Conservation (phyloP, 306 rosid genomes). For the Vicia sativa region DNA sequence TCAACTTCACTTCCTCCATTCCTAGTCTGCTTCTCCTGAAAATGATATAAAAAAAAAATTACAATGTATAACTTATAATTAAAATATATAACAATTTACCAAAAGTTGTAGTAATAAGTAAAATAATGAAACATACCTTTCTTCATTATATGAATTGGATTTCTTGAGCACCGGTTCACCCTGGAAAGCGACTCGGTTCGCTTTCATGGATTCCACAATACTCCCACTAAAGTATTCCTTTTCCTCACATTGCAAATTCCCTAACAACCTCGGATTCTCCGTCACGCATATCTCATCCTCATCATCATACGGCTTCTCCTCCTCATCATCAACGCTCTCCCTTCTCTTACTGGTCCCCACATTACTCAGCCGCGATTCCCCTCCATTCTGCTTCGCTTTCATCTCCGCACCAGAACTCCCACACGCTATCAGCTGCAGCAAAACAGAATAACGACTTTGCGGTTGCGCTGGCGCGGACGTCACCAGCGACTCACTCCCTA, state of each 20-base stretch:
- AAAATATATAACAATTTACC: background rate
- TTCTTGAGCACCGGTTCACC: slow-evolving; percentile 52
- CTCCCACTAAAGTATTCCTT: slow-evolving; percentile 92
- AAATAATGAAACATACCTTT: slow-evolving; percentile 51
- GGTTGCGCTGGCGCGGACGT: slow-evolving; percentile 11
- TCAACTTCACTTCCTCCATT: slow-evolving; percentile 41
- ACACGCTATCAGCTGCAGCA: slow-evolving; percentile 80
- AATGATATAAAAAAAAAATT: background rate
- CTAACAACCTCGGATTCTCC: slow-evolving; percentile 78
- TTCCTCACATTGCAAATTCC: slow-evolving; percentile 72
- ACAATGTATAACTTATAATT: background rate
- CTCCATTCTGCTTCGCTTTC: slow-evolving; percentile 42
- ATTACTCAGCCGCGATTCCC: slow-evolving; percentile 35
- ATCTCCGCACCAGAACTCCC: slow-evolving; percentile 62
- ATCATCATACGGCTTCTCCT: no score
- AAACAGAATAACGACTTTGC: slow-evolving; percentile 59
- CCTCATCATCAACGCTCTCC: slow-evolving; percentile 32
- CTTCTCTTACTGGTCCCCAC: slow-evolving; percentile 31
- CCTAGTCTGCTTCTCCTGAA: slow-evolving; percentile 55
- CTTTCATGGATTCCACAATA: slow-evolving; percentile 64
- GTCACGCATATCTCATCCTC: slow-evolving; percentile 53
- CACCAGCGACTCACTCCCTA: slow-evolving; percentile 25
- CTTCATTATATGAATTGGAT: slow-evolving; percentile 76
- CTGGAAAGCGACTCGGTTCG: slow-evolving; percentile 37
- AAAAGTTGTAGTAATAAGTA: background rate